Base-by-base conservation (phyloP, 345 rosid genomes). In the Arabis hirsuta region DNA sequence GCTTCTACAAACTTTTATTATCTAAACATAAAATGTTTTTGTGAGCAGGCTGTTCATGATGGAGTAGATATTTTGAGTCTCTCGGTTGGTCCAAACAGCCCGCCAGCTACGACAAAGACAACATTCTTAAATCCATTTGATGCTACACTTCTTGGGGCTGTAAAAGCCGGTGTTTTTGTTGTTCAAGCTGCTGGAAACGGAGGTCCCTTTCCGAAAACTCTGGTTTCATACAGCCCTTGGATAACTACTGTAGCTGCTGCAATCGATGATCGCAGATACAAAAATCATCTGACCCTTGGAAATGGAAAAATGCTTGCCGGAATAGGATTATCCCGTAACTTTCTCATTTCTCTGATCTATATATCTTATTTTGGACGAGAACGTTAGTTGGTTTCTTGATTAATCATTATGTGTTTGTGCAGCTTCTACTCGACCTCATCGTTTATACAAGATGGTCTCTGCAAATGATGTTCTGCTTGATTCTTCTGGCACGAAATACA, bases 141-240 rank as follows among this genome's bases (percentile, higher is more conserved):
- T 82, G 92, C 88, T 54, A 91, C 96, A 29, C 98, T 95, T 81
- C 96, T 91, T 59, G 92, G 87, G 3, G 99, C 98, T 66, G 98
- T 92, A 67, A 95, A 92, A 79, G 98, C 98, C 69, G 99, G 97
- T 80, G 92, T 91, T 45, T 95, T 95, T 78, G 97, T 95, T 64
- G 98, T 90, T 54, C 99, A 95, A 82, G 99, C 99, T 47, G 99
- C 92, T 38, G 99, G 97, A 67, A 95, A 95, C 72, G 97, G 98
- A 31, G 99, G 99, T 32, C 98, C 98, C 78, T 95, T 92, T 72
- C 96, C 98, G 2, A 92, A 90, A 86, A 92, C 97, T 45, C 62
- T 95, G 83, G 91, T 95, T 61, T 88, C 99, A 4, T 95, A 91
- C 73, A 91, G 99, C 84, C 99, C 98, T 29, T 91, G 99, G 99